Evolutionary conservation across 2,329 filamentous ascomycete genomes (phyloP), one percentile per base, ranked within the genome.

Genomic region (Sarocladiaceae sp.): DNA sequence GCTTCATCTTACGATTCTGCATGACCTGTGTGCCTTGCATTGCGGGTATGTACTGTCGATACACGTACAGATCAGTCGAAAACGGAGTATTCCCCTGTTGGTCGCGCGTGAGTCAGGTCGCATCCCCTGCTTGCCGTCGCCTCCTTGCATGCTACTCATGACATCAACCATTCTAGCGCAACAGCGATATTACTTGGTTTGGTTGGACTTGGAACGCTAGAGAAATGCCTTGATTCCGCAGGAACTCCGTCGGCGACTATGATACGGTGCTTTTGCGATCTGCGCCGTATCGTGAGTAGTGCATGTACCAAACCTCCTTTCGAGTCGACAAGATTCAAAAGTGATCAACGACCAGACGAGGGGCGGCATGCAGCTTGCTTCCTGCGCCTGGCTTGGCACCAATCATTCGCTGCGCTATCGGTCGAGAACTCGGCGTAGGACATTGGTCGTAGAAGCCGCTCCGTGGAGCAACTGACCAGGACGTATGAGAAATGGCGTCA

Each of bases 341-440:
- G 23, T 4, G 40, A 46, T 46, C 40, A 46, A 29, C 40, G 40
- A 28, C 22, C 13, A 31, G 28, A 11, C n/a, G 33, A 4, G 15
- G 44, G 18, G 26, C 26, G 13, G 26, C 10, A 31, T 31, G 26
- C 5, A 48, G 25, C 10, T 18, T 29, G 28, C 28, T 33, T 33
- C 25, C 28, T 48, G 44, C 44, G 44, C 44, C 44, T 31, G 22
- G 7, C 44, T 48, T 48, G 44, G 44, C 44, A 33, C 26, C 44
- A 48, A 20, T 33, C 44, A 33, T 18, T 20, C 26, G 33, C 4
- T 31, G 28, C 40, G 40, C 40, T n/a, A 44, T 44, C 5, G 40
- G 22, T 23, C 17, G 40, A 44, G 20, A n/a, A 22, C 40, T 26
- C 40, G 28, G 6, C 18, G 18, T n/a, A 8, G 33, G 33, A n/a